Base-by-base conservation (phyloP, 768 basidiomycete species). In the Mycena haematopus region DNA sequence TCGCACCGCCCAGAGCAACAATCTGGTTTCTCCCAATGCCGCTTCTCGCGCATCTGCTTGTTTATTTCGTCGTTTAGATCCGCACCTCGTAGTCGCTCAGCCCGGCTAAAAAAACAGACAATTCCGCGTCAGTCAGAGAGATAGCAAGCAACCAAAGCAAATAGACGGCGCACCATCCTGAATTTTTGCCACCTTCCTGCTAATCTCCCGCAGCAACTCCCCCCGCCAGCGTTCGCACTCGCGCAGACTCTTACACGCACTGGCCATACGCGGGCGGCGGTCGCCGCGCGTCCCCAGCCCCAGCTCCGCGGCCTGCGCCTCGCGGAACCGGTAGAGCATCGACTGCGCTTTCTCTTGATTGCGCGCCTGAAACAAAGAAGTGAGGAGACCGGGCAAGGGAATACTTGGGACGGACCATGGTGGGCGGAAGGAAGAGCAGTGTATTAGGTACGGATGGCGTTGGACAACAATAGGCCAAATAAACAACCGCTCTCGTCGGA, bases 61-160 rank as follows among this genome's bases (percentile, higher is more conserved):
- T 99, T 99, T 67, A 99, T 99, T 71, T 98, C 95, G 74, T 99
- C 96, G 73, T 99, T 99, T 45, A 98, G 71, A 73, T 98, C 96
- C 96, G 88, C 50, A 96, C 88, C 78, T 98, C 95, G 72, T 98
- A 98, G 79, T 98, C 95, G 25, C 92, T 91, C 74, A 98, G 75
- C 55, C 94, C 93, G 69, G 93, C 96, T 98, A 70, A 7, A 58
- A 50, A 11, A 3, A 9, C 9, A 14, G 36, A 36, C 3, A 15
- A 36, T 36, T 31, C 9, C 9, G 29, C 29, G 29, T 31, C 29
- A 31, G 36, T 10, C 36, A 36, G 6, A 7, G 9, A 36, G 36
- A 36, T 13, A 6, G 36, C 11, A 36, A 11, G 13, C 14, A 15
- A 11, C 11, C 36, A 36, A 15, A 36, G 13, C 36, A 36, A 4